Evolutionary conservation across 495 filamentous ascomycete species (phyloP).

Genomic region (Penicillium riverlandense): DNA sequence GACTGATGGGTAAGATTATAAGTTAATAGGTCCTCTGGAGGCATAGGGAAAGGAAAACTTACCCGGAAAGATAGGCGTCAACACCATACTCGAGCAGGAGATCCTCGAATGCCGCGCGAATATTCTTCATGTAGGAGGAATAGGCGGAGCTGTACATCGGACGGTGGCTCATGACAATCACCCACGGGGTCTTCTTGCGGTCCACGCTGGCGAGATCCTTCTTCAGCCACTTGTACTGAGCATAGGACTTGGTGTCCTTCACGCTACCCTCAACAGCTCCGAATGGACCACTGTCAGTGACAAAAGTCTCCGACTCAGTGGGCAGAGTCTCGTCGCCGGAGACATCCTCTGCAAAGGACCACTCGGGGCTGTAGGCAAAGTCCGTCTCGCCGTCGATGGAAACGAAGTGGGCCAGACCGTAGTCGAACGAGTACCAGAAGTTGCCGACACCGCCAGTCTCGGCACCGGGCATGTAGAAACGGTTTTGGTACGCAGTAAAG

Average conservation of each 20-base stretch:
- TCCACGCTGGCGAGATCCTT: constrained; percentile 41
- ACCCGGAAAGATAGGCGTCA: constrained; percentile 46
- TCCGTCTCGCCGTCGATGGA: constrained; percentile 47
- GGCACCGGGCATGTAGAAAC: no score
- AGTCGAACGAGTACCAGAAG: constrained; percentile 40
- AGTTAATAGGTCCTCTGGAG: background rate
- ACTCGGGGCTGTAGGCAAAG: constrained; percentile 36
- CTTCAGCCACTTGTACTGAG: constrained; percentile 42
- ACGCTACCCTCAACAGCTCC: constrained; percentile 31
- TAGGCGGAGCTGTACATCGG: constrained; percentile 46
- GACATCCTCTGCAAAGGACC: constrained; percentile 32
- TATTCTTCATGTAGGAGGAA: constrained; percentile 35
- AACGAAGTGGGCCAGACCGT: constrained; percentile 45
- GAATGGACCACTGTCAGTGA: constrained; percentile 46
- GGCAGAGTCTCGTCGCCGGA: constrained; percentile 31
- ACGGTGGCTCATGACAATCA: constrained; percentile 49
- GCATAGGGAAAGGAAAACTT: background rate
- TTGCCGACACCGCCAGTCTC: no score
- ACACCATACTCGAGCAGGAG: constrained; percentile 50
- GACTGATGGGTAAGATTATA: constrained; percentile 16
- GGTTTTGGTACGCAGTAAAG: constrained; percentile 30
- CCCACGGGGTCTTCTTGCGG: constrained; percentile 45
- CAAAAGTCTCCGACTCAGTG: constrained; percentile 32
- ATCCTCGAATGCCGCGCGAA: constrained; percentile 44
- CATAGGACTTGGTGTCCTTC: constrained; percentile 37